Conservation (phyloP, 1,139 yeast genomes). For the Hyphopichia pseudoburtonii region DNA sequence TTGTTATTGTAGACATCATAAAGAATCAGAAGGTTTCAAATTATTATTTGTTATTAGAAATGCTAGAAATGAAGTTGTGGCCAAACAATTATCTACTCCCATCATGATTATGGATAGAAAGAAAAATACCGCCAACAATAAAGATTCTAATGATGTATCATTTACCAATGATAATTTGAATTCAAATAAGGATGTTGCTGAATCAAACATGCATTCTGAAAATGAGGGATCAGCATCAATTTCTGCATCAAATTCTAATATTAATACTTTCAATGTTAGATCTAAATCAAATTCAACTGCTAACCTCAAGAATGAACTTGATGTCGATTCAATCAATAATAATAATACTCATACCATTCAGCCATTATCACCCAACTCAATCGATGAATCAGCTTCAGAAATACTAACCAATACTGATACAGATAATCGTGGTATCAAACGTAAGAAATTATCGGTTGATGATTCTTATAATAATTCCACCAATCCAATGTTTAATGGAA, state of each 20-base stretch:
- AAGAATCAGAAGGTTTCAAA: slow-evolving; percentile 77
- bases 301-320: slow-evolving; percentile 12
- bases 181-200: neutral
- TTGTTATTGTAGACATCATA: slow-evolving; percentile 94
- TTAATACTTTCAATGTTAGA: slow-evolving; percentile 11
- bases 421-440: slow-evolving; percentile 35
- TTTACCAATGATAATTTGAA: neutral
- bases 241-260: slow-evolving; percentile 1
- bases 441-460: slow-evolving; percentile 46
- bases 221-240: neutral
- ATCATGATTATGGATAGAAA: slow-evolving; percentile 94
- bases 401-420: slow-evolving; percentile 44
- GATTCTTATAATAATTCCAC: slow-evolving; percentile 39
- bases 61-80: slow-evolving; percentile 59
- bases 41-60: slow-evolving; percentile 71
- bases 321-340: slow-evolving; percentile 2
- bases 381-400: slow-evolving; percentile 69
- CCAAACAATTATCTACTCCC: slow-evolving; percentile 67
- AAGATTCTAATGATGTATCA: slow-evolving; percentile 2
- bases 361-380: slow-evolving; percentile 60
- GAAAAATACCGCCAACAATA: slow-evolving; percentile 45
- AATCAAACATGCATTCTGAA: neutral
- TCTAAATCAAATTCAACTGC: neutral
- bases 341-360: slow-evolving; percentile 16
- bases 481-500: slow-evolving; percentile 48